Base-by-base conservation (phyloP, 2,329 filamentous ascomycete genomes). In the Lachnellula cervina region DNA sequence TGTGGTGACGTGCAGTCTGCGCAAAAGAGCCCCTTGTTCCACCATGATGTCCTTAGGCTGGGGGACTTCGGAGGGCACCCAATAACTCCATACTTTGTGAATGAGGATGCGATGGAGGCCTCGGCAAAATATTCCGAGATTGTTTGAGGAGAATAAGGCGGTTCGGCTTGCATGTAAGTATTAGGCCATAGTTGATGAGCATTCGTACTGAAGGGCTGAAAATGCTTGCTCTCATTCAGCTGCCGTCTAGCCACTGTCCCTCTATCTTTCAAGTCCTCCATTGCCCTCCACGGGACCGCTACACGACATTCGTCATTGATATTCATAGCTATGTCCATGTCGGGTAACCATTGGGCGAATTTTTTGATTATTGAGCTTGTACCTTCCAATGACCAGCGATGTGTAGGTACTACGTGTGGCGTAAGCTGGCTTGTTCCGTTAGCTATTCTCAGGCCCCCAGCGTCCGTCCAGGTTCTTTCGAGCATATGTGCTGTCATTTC, bases 271-370 rank as follows among this genome's bases (percentile, higher is more conserved):
- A 55, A 37, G 16, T 49, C 40, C 23, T 59, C 35, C 51, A 61
- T 61, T 7, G 50, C 52, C 17, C 25, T 38, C 49, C 50, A 61
- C 14, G 61, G 61, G 11, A 77, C 70, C 23, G 77, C 70, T 13
- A 80, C 70, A 13, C 77, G 74, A 38, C 77, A 77, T 59, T 80
- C 76, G 64, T 80, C 77, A 54, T 77, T 71, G 7, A 73, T 68
- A 57, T 80, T 80, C 67, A 80, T 77, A 7, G 77, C 76, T 17
- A 80, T 71, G 56, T 80, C 76, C 74, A 81, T 78, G 55, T 80
- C 74, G 1, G 78, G 78, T 11, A 80, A 65, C 62, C 73, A 73
- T 52, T 72, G 60, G 6, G 72, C 70, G 59, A 79, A 73, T 8
- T 76, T 71, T 38, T 66, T 61, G 3, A 76, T 62, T 70, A 76